Evolutionary conservation across 169 alveolate genomes (phyloP).

Genomic region (Neospora caninum): DNA sequence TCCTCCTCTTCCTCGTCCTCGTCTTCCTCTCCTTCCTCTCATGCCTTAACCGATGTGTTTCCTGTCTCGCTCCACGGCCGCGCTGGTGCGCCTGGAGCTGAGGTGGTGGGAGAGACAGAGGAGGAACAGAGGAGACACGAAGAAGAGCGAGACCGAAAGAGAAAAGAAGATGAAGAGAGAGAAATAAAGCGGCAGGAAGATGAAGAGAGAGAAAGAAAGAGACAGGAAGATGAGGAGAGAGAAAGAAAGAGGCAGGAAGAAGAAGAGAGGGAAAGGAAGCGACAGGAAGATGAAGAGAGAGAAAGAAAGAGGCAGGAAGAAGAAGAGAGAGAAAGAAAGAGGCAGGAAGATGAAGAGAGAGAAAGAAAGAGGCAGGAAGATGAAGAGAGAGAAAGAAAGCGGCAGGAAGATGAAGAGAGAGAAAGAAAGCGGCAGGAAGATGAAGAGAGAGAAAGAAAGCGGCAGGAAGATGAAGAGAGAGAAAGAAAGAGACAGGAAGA

Average conservation of each 20-base stretch:
- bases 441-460: not conserved
- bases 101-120: not conserved
- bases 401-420: conserved; percentile 2
- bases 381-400: not conserved
- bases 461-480: not conserved
- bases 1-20: too few species aligned
- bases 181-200: not conserved
- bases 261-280: not conserved
- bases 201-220: not conserved
- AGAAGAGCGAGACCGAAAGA: not conserved
- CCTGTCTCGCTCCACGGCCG: too few species aligned
- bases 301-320: not conserved
- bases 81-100: too few species aligned
- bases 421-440: not conserved
- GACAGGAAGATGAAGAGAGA: not conserved
- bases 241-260: not conserved
- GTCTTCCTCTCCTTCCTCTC: too few species aligned
- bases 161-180: not conserved
- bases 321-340: too few species aligned
- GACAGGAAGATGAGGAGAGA: not conserved
- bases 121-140: not conserved
- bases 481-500: not conserved
- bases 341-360: not conserved
- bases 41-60: too few species aligned
- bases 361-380: not conserved